Evolutionary conservation across 2,329 filamentous ascomycete species (phyloP), one percentile per base, ranked within the genome.

Genomic region (Pseudocercospora fijiensis): DNA sequence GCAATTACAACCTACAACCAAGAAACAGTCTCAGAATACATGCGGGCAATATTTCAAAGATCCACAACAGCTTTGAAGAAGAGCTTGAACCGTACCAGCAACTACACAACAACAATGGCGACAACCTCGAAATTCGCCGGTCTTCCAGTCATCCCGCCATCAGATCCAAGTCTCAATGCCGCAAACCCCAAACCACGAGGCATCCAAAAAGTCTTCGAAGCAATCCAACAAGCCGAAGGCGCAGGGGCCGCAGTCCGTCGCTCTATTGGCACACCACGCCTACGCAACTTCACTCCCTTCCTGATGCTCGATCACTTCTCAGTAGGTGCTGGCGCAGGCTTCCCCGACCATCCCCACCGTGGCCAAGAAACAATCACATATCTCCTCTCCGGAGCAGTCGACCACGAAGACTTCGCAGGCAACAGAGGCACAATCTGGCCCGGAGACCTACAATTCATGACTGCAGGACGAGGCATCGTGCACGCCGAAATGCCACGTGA

Each of bases 361-460:
- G 92, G 93, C 43, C 92, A 96, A 77, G 91, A 96, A 72, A 90
- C 88, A 16, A 95, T 96, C 75, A 96, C 92, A 0, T 97, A 97
- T 76, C 83, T 98, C 28, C 83, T 98, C n/a, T 80, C 85, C 13
- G 94, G 94, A 68, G 91, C 86, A 3, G 87, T 96, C 64, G 92
- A 96, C 79, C 92, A 96, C 74, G 92, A 96, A 79, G 92, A 96
- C 77, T 96, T 96, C 71, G 88, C 91, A 1, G 92, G 92, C 11
- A 88, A 95, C 80, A 84, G 84, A 57, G 95, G 94, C 63, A 95
- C 90, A 3, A 91, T 98, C 70, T 84, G 89, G 65, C 79, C 90
- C 0, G 94, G 94, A n/a, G 94, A 97, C 75, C 80, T 98, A 55
- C 94, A 98, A 76, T 98, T 98, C 83, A 98, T 98, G 95, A 97